phyloP scores from a whole-genome alignment of 2,329 filamentous ascomycete species.

The Rachicladosporium sp. region DNA sequence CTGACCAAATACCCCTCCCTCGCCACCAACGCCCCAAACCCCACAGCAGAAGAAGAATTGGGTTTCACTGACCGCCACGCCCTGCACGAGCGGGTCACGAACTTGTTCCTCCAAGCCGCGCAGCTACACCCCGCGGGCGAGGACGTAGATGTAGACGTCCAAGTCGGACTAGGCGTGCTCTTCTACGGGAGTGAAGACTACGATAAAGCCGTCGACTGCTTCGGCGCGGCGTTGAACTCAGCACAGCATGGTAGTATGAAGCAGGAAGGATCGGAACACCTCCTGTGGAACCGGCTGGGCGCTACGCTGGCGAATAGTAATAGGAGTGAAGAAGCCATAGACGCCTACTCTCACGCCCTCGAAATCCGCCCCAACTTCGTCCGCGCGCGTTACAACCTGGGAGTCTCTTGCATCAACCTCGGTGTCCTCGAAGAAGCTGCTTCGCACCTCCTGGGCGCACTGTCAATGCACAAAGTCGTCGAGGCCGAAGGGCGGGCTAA shows the following conservation, averaged over 20 bases:
- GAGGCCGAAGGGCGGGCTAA: conserved; percentile 74
- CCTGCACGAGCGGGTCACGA: conserved; percentile 80
- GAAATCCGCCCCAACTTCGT: conserved; percentile 92
- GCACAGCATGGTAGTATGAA: conserved; percentile 77
- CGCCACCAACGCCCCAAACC: conserved; percentile 42
- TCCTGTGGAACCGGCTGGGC: conserved; percentile 94
- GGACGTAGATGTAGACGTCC: conserved; percentile 96
- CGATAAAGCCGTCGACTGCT: conserved; percentile 97
- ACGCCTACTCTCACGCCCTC: conserved; percentile 87
- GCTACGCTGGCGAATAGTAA: conserved; percentile 93
- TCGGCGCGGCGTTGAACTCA: conserved; percentile 76
- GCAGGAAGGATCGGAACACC: conserved; percentile 72
- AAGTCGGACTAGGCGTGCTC: conserved; percentile 89
- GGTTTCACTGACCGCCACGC: conserved; percentile 88
- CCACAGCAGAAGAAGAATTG: conserved; percentile 43
- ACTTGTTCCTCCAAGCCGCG: conserved; percentile 82
- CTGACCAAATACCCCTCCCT: conserved; percentile 87
- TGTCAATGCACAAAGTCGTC: conserved; percentile 91
- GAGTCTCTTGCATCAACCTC: conserved; percentile 94
- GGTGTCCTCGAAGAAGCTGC: conserved; percentile 89
- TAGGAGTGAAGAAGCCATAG: conserved; percentile 87
- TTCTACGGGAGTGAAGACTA: conserved; percentile 98
- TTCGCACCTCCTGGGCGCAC: conserved; percentile 77
- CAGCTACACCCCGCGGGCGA: conserved; percentile 84
- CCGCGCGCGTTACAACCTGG: conserved; percentile 89